Evolutionary conservation across 306 rosid species (phyloP).

Genomic region (Cicer chorassanicum): DNA sequence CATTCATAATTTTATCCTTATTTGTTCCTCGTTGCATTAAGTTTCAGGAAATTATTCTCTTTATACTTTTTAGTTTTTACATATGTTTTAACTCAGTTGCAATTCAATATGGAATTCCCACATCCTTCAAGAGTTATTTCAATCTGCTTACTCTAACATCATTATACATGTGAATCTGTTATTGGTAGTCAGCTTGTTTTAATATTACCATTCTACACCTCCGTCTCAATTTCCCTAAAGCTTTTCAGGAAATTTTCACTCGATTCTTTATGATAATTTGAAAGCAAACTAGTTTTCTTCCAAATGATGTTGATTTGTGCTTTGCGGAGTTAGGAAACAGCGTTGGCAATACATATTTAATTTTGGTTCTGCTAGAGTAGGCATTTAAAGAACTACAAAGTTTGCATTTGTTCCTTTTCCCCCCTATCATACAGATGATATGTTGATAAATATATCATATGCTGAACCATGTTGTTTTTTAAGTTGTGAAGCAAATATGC

Average conservation of each 20-base stretch:
- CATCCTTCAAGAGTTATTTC: conserved; percentile 23
- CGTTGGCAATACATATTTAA: neutral
- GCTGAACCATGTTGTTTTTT: conserved; percentile 31
- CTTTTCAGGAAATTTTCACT: conserved; percentile 1
- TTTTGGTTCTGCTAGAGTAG: conserved; percentile 15
- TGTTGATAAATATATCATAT: neutral
- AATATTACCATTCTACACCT: neutral
- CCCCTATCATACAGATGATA: neutral
- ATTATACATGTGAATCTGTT: conserved; percentile 22
- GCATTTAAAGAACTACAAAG: neutral
- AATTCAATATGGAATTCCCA: conserved; percentile 21
- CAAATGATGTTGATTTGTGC: conserved; percentile 8
- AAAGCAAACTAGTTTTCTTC: conserved; percentile 29
- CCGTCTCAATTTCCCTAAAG: conserved; percentile 1
- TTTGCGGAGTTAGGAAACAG: conserved; percentile 20
- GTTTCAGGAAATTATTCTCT: conserved; percentile 11
- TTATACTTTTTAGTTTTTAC: neutral
- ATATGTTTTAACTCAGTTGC: conserved; percentile 14
- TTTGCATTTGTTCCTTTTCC: neutral
- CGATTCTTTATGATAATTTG: conserved; percentile 30
- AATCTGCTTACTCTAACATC: conserved; percentile 3
- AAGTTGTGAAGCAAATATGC: conserved; percentile 29
- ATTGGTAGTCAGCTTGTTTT: conserved; percentile 21
- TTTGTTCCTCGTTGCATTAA: conserved; percentile 34
- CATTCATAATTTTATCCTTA: conserved; percentile 23